Evolutionary conservation across 805 yeast genomes (phyloP), one percentile per base, ranked within the genome.

Genomic region (Yarrowia divulgata): DNA sequence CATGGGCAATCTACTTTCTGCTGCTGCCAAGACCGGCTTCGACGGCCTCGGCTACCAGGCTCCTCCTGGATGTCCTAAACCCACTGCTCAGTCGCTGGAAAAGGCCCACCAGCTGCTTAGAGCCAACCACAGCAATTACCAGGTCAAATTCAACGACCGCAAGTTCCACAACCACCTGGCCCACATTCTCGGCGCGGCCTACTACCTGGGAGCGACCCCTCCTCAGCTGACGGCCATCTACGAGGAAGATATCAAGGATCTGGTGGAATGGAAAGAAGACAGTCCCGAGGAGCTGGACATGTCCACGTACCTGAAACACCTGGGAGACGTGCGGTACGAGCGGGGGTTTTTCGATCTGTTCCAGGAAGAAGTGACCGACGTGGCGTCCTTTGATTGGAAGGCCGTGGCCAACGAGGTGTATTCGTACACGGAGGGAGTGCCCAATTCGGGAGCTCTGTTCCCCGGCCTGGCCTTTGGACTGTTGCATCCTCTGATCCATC

Each of bases 261-360:
- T 77, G 40, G 74, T 69, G 12, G 70, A 48, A 8, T 80, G 82
- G 82, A 74, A 78, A n/a, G 81, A 79, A 45, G 82, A 79, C 62
- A 73, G 74, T 49, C 81, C 82, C 0, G 73, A 74, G 14, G 83
- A 77, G 43, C 79, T 80, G 29, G 78, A 80, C 0, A 75, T 73
- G 52, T 76, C 74, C 43, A 79, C 79, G 32, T 75, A 81, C 72
- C 67, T 70, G 16, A 74, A 75, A 23, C 75, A 72, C 45, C 71
- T 72, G 35, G 81, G 81, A n/a, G 69, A 78, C 16, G 69, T 68
- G 68, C 67, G 69, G 63, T 77, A 77, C 69, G 80, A 78, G 67
- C 71, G 77, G 34, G 78, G 81, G 4, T 81, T 74, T 69, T 77
- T 72, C 49, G 81, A 81, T 69, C 14, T 45, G 52, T 81, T 74